These are phyloP conservation scores for Melastoma malabathricum DNA, from an alignment of 345 rosid genomes.

Conservation along the genomic window DNA sequence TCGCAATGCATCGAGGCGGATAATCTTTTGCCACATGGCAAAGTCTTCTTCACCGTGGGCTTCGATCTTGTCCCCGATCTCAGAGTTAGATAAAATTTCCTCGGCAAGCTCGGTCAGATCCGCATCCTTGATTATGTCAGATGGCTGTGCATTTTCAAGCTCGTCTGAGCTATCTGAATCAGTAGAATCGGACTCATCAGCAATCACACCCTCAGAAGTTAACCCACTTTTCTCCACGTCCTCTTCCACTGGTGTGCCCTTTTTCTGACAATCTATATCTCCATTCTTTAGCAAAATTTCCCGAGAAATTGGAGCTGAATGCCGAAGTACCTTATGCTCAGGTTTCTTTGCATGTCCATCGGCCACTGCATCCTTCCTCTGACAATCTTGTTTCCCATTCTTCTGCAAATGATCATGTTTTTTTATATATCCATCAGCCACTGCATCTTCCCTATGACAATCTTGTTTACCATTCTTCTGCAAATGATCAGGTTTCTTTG, in stretches of 20 bases:
- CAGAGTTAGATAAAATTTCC: conserved; percentile 19
- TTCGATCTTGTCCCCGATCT: conserved; percentile 17
- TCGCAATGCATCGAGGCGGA: conserved; percentile 83
- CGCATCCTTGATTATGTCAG: conserved; percentile 19
- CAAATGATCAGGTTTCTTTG: too few species aligned
- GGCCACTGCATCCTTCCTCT: too few species aligned
- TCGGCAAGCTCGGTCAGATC: conserved; percentile 16
- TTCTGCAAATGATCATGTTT: too few species aligned
- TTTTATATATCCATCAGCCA: too few species aligned
- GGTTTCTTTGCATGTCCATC: too few species aligned
- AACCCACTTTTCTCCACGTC: conserved; percentile 32
- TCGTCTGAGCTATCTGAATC: conserved; percentile 51
- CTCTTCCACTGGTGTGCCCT: conserved; percentile 19
- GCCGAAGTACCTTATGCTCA: too few species aligned
- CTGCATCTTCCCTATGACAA: too few species aligned
- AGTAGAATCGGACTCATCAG: conserved; percentile 40
- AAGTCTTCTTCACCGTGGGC: conserved; percentile 54
- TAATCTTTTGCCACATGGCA: conserved; percentile 76
- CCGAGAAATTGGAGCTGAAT: neutral
- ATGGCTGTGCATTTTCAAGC: conserved; percentile 22
- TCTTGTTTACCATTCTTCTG: too few species aligned
- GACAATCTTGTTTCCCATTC: too few species aligned
- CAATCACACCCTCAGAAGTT: conserved; percentile 29
- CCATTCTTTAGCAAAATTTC: neutral
- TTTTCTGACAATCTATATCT: conserved; percentile 7